Percentiles rank a stretch among this genome's conserved stretches.
Conservation (phyloP, 805 yeast species). For the Diddensiella transvaalensis region DNA sequence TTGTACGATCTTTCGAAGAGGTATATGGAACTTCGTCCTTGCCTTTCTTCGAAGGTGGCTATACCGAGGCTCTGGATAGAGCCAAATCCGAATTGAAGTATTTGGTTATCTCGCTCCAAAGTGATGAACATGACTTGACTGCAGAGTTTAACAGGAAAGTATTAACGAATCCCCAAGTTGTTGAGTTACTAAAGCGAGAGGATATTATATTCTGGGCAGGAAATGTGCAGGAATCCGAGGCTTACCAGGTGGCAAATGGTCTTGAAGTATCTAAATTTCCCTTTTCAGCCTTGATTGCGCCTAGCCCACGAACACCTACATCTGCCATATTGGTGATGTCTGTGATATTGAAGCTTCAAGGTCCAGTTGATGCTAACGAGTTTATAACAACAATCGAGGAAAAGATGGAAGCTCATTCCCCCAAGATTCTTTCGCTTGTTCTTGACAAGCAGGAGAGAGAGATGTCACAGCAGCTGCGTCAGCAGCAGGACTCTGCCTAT, state of each 20-base stretch:
- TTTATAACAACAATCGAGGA: slow-evolving; percentile 44
- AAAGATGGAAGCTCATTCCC: slow-evolving; percentile 52
- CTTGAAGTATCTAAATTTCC: slow-evolving; percentile 73
- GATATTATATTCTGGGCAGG: slow-evolving; percentile 84
- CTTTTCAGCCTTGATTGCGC: slow-evolving; percentile 70
- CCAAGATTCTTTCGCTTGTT: slow-evolving; percentile 57
- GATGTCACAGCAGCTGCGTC: slow-evolving; percentile 51
- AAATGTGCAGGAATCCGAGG: slow-evolving; percentile 74
- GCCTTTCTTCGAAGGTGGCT: slow-evolving; percentile 65
- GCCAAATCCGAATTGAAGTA: slow-evolving; percentile 70
- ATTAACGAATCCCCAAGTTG: slow-evolving; percentile 45
- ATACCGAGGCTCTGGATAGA: slow-evolving; percentile 69
- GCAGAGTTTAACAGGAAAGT: slow-evolving; percentile 50
- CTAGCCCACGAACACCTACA: slow-evolving; percentile 46
- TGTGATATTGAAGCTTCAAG: slow-evolving; percentile 56
- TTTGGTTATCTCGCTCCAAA: slow-evolving; percentile 68
- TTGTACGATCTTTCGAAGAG: slow-evolving; percentile 52
- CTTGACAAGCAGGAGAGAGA: slow-evolving; percentile 61
- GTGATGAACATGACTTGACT: slow-evolving; percentile 65
- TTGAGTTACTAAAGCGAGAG: slow-evolving; percentile 44
- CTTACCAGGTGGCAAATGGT: slow-evolving; percentile 75
- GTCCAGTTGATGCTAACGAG: slow-evolving; percentile 34
- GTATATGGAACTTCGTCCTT: slow-evolving; percentile 28
- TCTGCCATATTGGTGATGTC: slow-evolving; percentile 50
- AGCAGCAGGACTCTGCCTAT: slow-evolving; percentile 76